Evolutionary conservation across 106 monocot species (phyloP), one percentile per base, ranked within the genome.

Genomic region (Dactylorhiza incarnata): DNA sequence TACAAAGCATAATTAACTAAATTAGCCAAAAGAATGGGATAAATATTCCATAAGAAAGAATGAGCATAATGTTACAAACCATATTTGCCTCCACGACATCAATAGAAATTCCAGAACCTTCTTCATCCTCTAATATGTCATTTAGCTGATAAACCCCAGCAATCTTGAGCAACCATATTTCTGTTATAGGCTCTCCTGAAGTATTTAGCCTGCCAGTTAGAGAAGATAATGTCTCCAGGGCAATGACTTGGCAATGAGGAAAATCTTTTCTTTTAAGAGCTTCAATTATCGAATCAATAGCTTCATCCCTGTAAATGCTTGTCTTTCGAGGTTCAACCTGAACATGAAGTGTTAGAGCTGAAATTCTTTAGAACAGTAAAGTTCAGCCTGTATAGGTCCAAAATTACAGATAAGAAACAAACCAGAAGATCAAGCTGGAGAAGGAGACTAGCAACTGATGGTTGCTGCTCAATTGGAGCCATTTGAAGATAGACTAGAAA

Each of bases 341-440:
- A 58, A 76, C 26, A 66, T 73, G 16, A 24, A 37, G 45, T 68
- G 37, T 29, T 16, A 68, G 48, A 19, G 46, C 22, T 53, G 10
- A 43, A 15, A 23, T 12, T 70, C 0, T 44, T 37, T 24, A 53
- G 48, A 62, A 47, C 44, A 73, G 68, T 45, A 44, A 37, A 68
- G 44, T 68, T 68, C 45, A 68, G n/a, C 68, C 17, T 68, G 14
- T 15, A 15, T 66, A 22, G 58, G 58, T 66, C 66, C 47, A 49
- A 22, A 11, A 3, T 49, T 11, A 48, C 20, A 13, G 1, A 72
- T 44, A 22, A 48, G 70, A 70, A 49, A 54, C 78, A 56, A 43
- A 87, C 87, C 87, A 87, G 52, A 22, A 87, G 81, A 81, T 87
- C 87, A 81, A 87, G 87, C 68, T 87, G 87, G 71, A 87, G 87